Conservation (phyloP, 257 asterid genomes). For the Solanum commersonii region DNA sequence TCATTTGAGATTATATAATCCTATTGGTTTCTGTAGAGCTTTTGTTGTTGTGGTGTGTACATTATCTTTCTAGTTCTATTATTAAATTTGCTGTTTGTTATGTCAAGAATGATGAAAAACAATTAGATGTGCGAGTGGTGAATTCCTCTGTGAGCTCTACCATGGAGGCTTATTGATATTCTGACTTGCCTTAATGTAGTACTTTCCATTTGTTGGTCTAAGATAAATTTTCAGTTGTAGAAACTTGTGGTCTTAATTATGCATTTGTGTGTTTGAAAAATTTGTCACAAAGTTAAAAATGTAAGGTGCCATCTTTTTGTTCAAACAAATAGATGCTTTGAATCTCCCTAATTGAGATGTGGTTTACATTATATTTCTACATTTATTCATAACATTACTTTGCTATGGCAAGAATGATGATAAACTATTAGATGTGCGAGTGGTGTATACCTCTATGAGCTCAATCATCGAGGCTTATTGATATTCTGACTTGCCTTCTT, state of each 20-base stretch:
- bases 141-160: neutral
- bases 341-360: neutral
- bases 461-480: slow-evolving; percentile 16
- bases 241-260: neutral
- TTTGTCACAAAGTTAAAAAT: neutral
- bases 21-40: neutral
- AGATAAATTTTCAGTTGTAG: neutral
- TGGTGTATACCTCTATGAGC: neutral
- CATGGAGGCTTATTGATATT: slow-evolving; percentile 21
- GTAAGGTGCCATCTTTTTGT: neutral
- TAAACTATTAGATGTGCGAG: neutral
- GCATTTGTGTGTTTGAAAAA: neutral
- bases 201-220: neutral
- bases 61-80: neutral
- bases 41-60: neutral
- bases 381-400: neutral
- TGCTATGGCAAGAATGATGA: neutral
- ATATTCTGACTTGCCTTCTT: slow-evolving; percentile 5
- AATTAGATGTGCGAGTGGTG: neutral
- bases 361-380: neutral
- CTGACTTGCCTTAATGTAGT: neutral
- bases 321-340: neutral
- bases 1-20: neutral
- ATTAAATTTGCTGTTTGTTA: neutral
- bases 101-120: neutral